These are phyloP conservation scores for Teratosphaeria gauchensis DNA, from an alignment of 2,329 filamentous ascomycete genomes.

Conservation along the genomic window DNA sequence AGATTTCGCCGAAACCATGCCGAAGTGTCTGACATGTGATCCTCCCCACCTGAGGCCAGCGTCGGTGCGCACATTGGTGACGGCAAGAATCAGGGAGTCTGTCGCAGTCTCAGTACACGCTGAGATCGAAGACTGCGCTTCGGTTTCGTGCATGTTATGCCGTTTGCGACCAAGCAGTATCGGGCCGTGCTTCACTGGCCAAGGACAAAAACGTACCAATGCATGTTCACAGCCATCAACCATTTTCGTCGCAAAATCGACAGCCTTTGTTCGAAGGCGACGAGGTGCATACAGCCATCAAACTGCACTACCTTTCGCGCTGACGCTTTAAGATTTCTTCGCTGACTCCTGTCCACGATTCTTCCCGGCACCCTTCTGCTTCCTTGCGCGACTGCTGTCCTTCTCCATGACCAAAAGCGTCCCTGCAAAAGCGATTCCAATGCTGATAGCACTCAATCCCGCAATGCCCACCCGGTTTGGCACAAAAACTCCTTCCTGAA, in stretches of 20 bases:
- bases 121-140: too few species aligned
- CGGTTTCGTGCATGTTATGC: too few species aligned
- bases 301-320: too few species aligned
- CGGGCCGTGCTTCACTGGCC: too few species aligned
- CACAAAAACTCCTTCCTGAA: slow-evolving; percentile 37
- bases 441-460: slow-evolving; percentile 20
- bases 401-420: slow-evolving; percentile 20
- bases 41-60: not conserved
- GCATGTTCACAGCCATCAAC: too few species aligned
- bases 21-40: not conserved
- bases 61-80: not conserved
- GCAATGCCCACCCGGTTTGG: slow-evolving; percentile 24
- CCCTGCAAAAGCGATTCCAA: slow-evolving; percentile 23
- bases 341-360: not conserved
- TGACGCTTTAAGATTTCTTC: not conserved
- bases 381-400: slow-evolving; percentile 9
- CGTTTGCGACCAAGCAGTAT: too few species aligned
- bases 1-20: not conserved
- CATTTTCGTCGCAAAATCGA: too few species aligned
- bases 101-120: too few species aligned
- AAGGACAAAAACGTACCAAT: too few species aligned
- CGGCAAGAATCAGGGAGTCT: too few species aligned
- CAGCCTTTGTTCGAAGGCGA: too few species aligned
- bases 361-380: not conserved
- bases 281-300: too few species aligned